phyloP scores from a whole-genome alignment of 1,284 basidiomycete species.

The Rhodotorula sp. region DNA sequence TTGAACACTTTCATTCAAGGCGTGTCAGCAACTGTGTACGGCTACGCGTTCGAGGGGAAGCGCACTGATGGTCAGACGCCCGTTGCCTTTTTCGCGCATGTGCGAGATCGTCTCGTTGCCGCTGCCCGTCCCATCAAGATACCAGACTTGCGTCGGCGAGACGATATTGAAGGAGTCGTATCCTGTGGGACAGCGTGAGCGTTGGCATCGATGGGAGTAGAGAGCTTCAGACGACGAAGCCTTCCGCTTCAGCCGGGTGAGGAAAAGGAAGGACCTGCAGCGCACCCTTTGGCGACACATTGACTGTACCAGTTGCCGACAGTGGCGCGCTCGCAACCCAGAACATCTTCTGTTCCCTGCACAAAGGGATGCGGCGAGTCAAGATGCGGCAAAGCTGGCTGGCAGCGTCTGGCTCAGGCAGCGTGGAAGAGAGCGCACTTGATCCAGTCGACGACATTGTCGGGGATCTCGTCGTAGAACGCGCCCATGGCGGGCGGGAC shows the following conservation, averaged over 20 bases:
- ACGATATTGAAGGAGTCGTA: conserved; percentile 9
- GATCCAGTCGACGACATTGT: conserved; percentile 28
- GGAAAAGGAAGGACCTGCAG: background rate
- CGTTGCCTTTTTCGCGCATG: background rate
- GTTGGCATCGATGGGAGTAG: background rate
- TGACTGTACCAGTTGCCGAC: background rate
- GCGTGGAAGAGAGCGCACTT: background rate
- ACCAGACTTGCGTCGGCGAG: background rate
- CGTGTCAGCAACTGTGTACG: background rate
- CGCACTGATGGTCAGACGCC: conserved; percentile 1
- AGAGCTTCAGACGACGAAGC: background rate
- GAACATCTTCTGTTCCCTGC: conserved; percentile 6
- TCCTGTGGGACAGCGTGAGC: background rate
- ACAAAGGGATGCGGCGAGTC: background rate
- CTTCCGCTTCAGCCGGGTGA: too few relatives aligned
- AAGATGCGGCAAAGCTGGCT: too few relatives aligned
- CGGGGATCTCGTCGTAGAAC: conserved; percentile 40
- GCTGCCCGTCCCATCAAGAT: conserved; percentile 2
- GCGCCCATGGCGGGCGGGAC: conserved; percentile 23
- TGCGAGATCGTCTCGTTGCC: conserved; percentile 4
- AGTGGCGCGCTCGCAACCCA: conserved; percentile 4
- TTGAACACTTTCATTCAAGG: conserved; percentile 19
- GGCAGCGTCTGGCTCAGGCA: background rate
- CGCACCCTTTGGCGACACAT: conserved; percentile 14
- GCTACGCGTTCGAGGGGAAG: background rate